Conservation (phyloP, 2,329 filamentous ascomycete species). For the Xylaria sp. region DNA sequence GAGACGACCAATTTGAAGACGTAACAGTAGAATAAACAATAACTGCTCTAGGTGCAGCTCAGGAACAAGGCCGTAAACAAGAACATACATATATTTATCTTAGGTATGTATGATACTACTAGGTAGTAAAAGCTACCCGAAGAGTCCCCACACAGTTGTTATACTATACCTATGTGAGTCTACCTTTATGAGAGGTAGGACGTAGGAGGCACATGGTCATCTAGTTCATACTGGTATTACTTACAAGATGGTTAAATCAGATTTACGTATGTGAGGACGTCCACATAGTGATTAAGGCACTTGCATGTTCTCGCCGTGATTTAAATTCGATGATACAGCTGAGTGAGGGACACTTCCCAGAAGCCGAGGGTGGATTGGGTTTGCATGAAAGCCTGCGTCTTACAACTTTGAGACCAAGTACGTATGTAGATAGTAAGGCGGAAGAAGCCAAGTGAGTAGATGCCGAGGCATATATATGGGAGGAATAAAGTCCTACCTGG, state of each 20-base stretch:
- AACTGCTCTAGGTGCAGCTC: neutral
- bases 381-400: slow-evolving; percentile 1
- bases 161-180: neutral
- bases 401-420: neutral
- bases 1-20: neutral
- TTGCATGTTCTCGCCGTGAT: neutral
- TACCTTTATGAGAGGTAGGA: no score
- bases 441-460: neutral
- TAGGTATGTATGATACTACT: neutral
- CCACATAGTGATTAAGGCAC: neutral
- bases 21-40: neutral
- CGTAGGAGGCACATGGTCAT: no score
- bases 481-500: neutral
- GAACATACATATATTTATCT: no score
- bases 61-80: neutral
- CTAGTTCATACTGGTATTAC: neutral
- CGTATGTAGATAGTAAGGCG: no score
- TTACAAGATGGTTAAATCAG: neutral
- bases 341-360: slow-evolving; percentile 13
- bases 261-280: no score
- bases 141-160: neutral
- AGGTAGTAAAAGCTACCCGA: neutral
- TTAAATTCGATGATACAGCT: slow-evolving; percentile 13
- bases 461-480: neutral
- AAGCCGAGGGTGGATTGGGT: slow-evolving; percentile 12